Evolutionary conservation across 2,329 filamentous ascomycete species (phyloP), one percentile per base, ranked within the genome.

Genomic region (Aspergillus sp.): DNA sequence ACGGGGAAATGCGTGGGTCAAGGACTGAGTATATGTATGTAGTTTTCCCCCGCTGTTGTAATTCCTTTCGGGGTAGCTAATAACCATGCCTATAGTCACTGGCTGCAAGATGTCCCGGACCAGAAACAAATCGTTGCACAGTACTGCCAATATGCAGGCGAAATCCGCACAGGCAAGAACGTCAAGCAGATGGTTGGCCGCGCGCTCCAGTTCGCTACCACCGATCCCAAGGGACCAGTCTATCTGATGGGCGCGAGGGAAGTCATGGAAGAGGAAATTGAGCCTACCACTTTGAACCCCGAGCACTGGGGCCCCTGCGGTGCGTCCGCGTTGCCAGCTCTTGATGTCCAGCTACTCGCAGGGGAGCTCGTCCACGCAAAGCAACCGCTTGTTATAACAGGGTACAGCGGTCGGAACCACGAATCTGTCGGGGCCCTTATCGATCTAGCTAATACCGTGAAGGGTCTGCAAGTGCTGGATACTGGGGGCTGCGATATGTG

Each of bases 101-200:
- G 90, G 89, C 88, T 93, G 31, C 90, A 93, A 68, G 89, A 93
- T 73, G 88, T 92, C 3, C 90, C 88, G 0, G 89, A 93, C 67
- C 90, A 93, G 73, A 90, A 89, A 71, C 83, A 86, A 66, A 93
- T 96, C 58, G 79, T 96, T 3, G 80, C 84, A 0, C 91, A 96
- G 76, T 96, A 96, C 73, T 96, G 92, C 71, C 84, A 91, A 8
- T 96, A 95, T 68, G 78, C 87, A 0, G 90, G 82, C 3, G 92
- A 96, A 77, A 87, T 96, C 73, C 93, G 91, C 77, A 89, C 89
- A 2, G 91, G 90, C 14, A 84, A 84, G 69, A 96, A 96, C 67
- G 85, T 96, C 59, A 96, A 96, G 80, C 91, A 96, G 77, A 87
- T 96, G 76, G 90, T 96, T 59, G 91, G 91, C 69, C 87, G 91